Conservation (phyloP, 352 stramenopile genomes). For the Globisporangium lucens region DNA sequence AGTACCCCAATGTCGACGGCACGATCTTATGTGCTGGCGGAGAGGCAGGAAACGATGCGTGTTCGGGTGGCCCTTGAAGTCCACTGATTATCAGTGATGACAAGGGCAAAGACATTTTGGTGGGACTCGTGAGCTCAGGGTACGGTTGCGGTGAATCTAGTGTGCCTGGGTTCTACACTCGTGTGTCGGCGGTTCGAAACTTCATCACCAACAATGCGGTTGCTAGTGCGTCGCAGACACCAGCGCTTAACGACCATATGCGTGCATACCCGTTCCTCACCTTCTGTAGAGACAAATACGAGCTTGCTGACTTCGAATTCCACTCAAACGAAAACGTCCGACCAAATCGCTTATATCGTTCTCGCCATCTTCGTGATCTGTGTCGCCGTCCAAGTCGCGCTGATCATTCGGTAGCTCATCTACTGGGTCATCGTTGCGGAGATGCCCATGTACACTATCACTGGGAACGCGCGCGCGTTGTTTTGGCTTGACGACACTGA, state of each 20-base stretch:
- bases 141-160: too few species aligned
- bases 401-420: slow-evolving; percentile 82
- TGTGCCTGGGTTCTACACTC: too few species aligned
- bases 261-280: background rate
- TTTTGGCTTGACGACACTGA: slow-evolving; percentile 45
- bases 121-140: too few species aligned
- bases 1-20: too few species aligned
- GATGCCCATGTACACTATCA: slow-evolving; percentile 51
- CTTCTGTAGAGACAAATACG: background rate
- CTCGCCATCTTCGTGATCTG: slow-evolving; percentile 50
- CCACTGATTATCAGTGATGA: too few species aligned
- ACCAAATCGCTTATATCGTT: slow-evolving; percentile 53
- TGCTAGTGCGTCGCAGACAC: too few species aligned
- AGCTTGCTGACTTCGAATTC: slow-evolving; percentile 6
- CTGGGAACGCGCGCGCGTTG: slow-evolving; percentile 42
- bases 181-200: too few species aligned
- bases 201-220: too few species aligned
- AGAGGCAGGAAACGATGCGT: too few species aligned
- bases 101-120: too few species aligned
- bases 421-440: slow-evolving; percentile 79
- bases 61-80: too few species aligned
- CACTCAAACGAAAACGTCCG: slow-evolving; percentile 23
- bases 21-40: too few species aligned
- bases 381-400: slow-evolving; percentile 62
- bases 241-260: background rate